These are phyloP conservation scores for Mucor racemosus DNA, from an alignment of 371 early-diverging fungal genomes.

Conservation along the genomic window DNA sequence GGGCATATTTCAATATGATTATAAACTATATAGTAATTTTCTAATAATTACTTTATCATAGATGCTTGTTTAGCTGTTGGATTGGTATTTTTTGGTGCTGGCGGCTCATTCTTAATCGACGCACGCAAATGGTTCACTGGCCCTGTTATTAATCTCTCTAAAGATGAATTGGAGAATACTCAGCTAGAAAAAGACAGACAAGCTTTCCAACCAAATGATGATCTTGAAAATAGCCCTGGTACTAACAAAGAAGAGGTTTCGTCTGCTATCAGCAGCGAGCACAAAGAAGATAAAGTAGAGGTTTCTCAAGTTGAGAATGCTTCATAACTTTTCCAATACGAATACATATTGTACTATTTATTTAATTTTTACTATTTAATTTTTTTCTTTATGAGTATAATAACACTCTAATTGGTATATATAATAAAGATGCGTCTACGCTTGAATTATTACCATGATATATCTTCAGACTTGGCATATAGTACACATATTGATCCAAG, in stretches of 20 bases:
- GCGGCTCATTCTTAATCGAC: slow-evolving; percentile 46
- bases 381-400: too few species aligned
- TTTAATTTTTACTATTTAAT: too few species aligned
- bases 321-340: background rate
- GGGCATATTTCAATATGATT: background rate
- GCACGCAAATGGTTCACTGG: slow-evolving; percentile 58
- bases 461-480: too few species aligned
- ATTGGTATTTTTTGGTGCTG: slow-evolving; percentile 45
- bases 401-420: too few species aligned
- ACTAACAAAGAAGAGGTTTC: background rate
- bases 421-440: too few species aligned
- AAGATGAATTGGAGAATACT: slow-evolving; percentile 33
- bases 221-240: slow-evolving; percentile 1
- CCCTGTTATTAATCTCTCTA: slow-evolving; percentile 37
- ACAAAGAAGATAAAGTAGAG: background rate
- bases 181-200: slow-evolving; percentile 36
- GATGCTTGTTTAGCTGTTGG: slow-evolving; percentile 51
- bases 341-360: too few species aligned
- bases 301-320: background rate
- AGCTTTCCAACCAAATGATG: background rate
- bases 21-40: background rate
- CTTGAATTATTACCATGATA: too few species aligned
- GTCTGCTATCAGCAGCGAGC: background rate
- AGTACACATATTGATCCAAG: too few species aligned
- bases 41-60: background rate